Percentiles rank a stretch among this genome's conserved stretches.
Conservation (phyloP, 345 rosid species). For the Diplotaxis tenuifolia region DNA sequence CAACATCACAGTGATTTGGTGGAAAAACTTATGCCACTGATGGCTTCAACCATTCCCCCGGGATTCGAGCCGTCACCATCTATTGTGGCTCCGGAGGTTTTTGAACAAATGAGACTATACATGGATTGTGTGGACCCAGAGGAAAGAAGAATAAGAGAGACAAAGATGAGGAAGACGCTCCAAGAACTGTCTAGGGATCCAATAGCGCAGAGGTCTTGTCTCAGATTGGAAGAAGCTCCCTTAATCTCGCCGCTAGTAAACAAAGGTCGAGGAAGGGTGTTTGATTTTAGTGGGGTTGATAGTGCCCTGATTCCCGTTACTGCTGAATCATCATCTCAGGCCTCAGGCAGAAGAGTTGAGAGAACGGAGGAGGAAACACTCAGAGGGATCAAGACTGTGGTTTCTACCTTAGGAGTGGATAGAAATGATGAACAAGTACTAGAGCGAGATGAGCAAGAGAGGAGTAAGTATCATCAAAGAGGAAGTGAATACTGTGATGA, state of each 20-base stretch:
- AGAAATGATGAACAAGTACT: too few relatives aligned
- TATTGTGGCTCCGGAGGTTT: not conserved
- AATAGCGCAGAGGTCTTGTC: not conserved
- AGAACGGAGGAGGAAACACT: too few relatives aligned
- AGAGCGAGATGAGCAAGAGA: too few relatives aligned
- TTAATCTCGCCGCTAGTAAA: not conserved
- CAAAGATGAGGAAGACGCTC: not conserved
- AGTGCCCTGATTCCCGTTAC: too few relatives aligned
- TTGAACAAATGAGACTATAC: not conserved
- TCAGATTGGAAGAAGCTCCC: not conserved
- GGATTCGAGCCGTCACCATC: not conserved
- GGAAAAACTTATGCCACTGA: not conserved
- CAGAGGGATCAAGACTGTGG: too few relatives aligned
- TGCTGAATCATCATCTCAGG: too few relatives aligned
- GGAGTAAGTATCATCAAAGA: too few relatives aligned
- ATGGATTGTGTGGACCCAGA: not conserved
- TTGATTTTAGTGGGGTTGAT: not conserved
- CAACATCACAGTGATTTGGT: not conserved
- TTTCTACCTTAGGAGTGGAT: too few relatives aligned
- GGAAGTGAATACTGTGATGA: too few relatives aligned
- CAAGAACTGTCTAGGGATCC: not conserved
- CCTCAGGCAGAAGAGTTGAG: too few relatives aligned
- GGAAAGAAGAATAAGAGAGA: not conserved
- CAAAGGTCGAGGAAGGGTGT: not conserved
- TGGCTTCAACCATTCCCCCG: not conserved